These are phyloP conservation scores for Chimonanthus salicifolius DNA, from an alignment of 164 flowering plant genomes.

Conservation along the genomic window DNA sequence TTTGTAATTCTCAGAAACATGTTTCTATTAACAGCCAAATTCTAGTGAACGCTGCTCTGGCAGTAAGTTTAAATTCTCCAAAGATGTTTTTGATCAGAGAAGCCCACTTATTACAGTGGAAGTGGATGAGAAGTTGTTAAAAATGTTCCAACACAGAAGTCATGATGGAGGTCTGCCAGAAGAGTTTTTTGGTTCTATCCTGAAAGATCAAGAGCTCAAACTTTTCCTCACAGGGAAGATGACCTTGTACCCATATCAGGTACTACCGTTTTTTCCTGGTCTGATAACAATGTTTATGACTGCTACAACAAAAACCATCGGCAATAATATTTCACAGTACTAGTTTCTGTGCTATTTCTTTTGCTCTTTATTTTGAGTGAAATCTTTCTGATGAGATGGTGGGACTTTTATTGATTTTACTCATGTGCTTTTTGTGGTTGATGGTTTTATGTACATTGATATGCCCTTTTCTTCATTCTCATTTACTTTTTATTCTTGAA, in stretches of 20 bases:
- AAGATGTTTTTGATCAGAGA: slow-evolving; percentile 38
- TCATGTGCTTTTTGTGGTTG: neutral
- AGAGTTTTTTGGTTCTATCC: slow-evolving; percentile 83
- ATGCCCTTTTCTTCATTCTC: too few relatives aligned
- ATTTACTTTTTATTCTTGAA: neutral
- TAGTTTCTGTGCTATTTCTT: too few relatives aligned
- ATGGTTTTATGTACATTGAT: neutral
- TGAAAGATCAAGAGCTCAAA: slow-evolving; percentile 40
- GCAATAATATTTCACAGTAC: too few relatives aligned
- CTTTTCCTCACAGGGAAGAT: slow-evolving; percentile 30
- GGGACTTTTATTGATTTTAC: too few relatives aligned
- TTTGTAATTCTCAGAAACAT: neutral
- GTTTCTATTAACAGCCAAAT: slow-evolving; percentile 30
- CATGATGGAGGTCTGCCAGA: slow-evolving; percentile 29
- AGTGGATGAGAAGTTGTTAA: slow-evolving; percentile 35
- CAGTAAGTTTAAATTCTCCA: slow-evolving; percentile 55
- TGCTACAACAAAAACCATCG: too few relatives aligned
- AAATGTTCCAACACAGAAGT: slow-evolving; percentile 21
- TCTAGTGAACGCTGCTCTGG: slow-evolving; percentile 50
- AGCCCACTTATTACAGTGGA: slow-evolving; percentile 44
- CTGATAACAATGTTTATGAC: too few relatives aligned
- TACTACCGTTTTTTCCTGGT: slow-evolving; percentile 10
- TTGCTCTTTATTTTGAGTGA: too few relatives aligned
- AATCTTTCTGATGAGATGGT: too few relatives aligned
- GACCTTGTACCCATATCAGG: slow-evolving; percentile 69